phyloP scores from a whole-genome alignment of 1,284 basidiomycete genomes.

The Tremellales sp. region DNA sequence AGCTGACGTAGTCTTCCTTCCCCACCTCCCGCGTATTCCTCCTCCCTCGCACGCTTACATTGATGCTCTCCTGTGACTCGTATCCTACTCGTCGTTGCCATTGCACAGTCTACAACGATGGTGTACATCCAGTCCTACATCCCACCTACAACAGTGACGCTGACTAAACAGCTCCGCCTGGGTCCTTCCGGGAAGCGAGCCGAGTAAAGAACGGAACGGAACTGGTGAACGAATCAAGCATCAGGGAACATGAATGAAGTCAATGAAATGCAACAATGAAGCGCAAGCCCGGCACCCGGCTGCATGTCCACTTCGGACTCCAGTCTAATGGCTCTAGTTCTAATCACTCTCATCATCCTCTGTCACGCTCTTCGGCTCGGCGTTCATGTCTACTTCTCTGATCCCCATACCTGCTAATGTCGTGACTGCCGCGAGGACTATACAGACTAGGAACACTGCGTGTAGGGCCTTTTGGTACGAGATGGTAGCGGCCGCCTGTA shows the following conservation, averaged over 20 bases:
- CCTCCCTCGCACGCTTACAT: neutral
- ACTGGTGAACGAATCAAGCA: too few species aligned
- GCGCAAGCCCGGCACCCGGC: too few species aligned
- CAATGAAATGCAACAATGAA: too few species aligned
- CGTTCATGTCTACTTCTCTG: slow-evolving; percentile 33
- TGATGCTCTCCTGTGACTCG: too few species aligned
- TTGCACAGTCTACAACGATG: neutral
- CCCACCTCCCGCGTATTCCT: neutral
- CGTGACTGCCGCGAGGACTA: slow-evolving; percentile 45
- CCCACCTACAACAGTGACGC: neutral
- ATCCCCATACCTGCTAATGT: slow-evolving; percentile 33
- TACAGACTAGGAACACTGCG: slow-evolving; percentile 77
- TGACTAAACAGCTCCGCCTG: neutral
- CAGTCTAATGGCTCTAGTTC: too few species aligned
- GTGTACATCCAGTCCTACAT: neutral
- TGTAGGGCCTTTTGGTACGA: slow-evolving; percentile 79
- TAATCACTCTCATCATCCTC: slow-evolving; percentile 1
- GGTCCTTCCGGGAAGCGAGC: neutral
- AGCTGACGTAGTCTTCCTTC: neutral
- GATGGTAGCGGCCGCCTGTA: slow-evolving; percentile 66
- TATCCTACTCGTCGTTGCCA: neutral
- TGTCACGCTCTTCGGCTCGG: neutral
- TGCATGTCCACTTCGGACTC: too few species aligned
- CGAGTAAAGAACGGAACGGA: too few species aligned
- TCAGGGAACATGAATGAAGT: too few species aligned